Evolutionary conservation across 805 yeast species (phyloP).

Genomic region (Metschnikowia chrysomelidarum): DNA sequence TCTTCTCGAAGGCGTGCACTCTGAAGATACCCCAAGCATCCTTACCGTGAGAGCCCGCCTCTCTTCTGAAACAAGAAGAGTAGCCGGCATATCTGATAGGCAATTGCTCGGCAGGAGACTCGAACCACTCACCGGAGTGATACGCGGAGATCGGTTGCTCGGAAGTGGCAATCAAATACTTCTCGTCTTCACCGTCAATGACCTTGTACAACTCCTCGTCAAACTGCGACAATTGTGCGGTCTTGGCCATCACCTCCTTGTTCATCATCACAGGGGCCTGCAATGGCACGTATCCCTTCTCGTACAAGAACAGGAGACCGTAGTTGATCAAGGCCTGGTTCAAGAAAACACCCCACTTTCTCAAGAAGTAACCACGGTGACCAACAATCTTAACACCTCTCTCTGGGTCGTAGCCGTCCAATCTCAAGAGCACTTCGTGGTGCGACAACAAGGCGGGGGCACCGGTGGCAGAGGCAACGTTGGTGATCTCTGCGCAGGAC

Average conservation of each 20-base stretch:
- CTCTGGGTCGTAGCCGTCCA: conserved; percentile 98
- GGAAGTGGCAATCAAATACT: conserved; percentile 95
- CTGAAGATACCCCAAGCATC: conserved; percentile 99
- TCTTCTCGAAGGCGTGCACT: conserved; percentile 97
- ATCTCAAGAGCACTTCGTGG: conserved; percentile 89
- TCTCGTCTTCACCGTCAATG: conserved; percentile 95
- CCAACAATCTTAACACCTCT: conserved; percentile 97
- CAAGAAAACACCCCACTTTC: conserved; percentile 93
- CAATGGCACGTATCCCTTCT: conserved; percentile 79
- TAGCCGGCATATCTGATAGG: conserved; percentile 97
- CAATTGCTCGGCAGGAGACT: conserved; percentile 92
- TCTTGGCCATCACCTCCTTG: conserved; percentile 98
- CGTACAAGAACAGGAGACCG: conserved; percentile 80
- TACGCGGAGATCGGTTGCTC: conserved; percentile 99
- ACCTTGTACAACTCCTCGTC: conserved; percentile 98
- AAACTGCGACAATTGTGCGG: conserved; percentile 96
- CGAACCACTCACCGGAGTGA: conserved; percentile 98
- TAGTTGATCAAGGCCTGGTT: conserved; percentile 98
- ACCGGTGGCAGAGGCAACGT: conserved; percentile 74
- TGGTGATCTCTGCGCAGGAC: conserved; percentile 55
- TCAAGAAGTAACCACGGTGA: conserved; percentile 96
- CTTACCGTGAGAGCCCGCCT: conserved; percentile 98
- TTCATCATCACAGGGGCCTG: conserved; percentile 99
- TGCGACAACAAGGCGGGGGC: conserved; percentile 81
- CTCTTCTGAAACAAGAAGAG: conserved; percentile 98